These are phyloP conservation scores for Sequoiadendron giganteum DNA, from an alignment of 75 land plant species.

Conservation along the genomic window DNA sequence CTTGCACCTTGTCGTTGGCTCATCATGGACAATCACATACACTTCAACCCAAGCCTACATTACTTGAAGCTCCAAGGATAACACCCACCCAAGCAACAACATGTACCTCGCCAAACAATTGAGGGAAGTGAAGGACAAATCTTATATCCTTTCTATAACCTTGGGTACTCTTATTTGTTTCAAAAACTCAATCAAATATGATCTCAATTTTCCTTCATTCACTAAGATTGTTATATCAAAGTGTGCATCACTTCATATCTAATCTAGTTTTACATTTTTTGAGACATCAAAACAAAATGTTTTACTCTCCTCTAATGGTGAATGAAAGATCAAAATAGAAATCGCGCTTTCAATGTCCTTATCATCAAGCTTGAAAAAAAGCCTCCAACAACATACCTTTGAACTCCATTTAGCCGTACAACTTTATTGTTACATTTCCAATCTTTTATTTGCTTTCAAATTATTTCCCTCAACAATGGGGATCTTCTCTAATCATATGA, in stretches of 20 bases:
- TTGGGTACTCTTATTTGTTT: background rate
- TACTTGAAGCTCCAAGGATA: too few relatives aligned
- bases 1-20: too few relatives aligned
- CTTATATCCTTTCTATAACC: background rate
- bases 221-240: background rate
- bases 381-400: too few relatives aligned
- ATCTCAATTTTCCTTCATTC: background rate
- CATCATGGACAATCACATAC: too few relatives aligned
- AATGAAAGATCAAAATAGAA: background rate
- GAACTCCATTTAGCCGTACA: too few relatives aligned
- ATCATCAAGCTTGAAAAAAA: background rate
- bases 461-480: too few relatives aligned
- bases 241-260: background rate
- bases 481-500: background rate
- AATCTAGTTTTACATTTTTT: background rate
- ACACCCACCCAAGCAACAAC: too few relatives aligned
- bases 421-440: too few relatives aligned
- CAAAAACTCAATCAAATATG: background rate
- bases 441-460: too few relatives aligned
- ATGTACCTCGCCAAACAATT: too few relatives aligned
- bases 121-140: too few relatives aligned
- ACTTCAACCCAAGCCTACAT: too few relatives aligned
- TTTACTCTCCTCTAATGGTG: background rate
- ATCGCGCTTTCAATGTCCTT: background rate
- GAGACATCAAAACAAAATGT: background rate